Evolutionary conservation across 768 basidiomycete species (phyloP).

Genomic region (Strobilomyces confusus): DNA sequence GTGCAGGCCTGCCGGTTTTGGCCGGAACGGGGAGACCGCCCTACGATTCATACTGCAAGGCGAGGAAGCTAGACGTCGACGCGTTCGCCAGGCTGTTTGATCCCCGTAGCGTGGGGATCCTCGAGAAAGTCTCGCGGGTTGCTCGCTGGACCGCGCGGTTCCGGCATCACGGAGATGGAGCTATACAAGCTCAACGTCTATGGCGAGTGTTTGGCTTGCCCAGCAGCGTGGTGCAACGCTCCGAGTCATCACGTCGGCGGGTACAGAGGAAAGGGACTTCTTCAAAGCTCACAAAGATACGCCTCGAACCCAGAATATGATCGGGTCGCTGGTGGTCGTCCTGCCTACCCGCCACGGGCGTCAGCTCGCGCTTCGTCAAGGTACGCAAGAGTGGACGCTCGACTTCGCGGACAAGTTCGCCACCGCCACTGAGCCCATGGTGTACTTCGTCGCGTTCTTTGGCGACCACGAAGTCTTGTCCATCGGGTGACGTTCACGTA

Average conservation of each 20-base stretch:
- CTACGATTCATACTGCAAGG: not conserved
- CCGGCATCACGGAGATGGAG: not conserved
- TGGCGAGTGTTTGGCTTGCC: conserved; percentile 1
- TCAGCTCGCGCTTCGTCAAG: conserved; percentile 8
- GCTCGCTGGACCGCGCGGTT: not conserved
- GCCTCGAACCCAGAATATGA: conserved; percentile 37
- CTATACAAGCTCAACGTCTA: not conserved
- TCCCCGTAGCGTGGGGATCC: not conserved
- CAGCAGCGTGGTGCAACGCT: too few relatives aligned
- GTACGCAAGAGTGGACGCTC: conserved; percentile 1
- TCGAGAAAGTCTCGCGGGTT: not conserved
- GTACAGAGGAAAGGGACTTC: not conserved
- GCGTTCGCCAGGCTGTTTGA: not conserved
- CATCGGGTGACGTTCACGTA: conserved; percentile 43
- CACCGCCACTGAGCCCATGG: not conserved
- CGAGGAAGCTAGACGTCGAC: not conserved
- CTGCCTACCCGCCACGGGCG: conserved; percentile 35
- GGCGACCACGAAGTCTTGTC: conserved; percentile 43
- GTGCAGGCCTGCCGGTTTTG: not conserved
- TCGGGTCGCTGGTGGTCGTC: conserved; percentile 51
- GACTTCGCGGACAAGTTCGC: conserved; percentile 2
- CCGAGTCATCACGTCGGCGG: not conserved
- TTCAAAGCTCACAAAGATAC: conserved; percentile 28
- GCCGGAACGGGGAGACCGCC: not conserved
- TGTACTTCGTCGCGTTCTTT: conserved; percentile 38